Evolutionary conservation across 441 rosid species (phyloP), one percentile per base, ranked within the genome.

Genomic region (Kokia cookei): DNA sequence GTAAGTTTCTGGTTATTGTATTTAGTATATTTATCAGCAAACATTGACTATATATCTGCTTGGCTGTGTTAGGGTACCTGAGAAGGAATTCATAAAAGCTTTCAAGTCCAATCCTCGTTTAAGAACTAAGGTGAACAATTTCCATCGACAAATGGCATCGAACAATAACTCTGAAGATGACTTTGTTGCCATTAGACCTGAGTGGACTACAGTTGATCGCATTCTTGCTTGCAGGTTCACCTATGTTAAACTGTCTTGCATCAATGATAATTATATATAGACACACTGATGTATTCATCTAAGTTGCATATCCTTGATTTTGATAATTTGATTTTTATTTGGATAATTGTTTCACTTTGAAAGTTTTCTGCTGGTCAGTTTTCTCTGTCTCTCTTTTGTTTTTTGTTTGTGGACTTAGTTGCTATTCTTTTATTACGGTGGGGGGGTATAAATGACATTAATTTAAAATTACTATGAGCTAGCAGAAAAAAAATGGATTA

Each of bases 121-220:
- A 75, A 92, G 77, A 91, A 94, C 93, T 77, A 94, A 91, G 83
- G 86, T 96, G 65, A 96, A 93, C 91, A 93, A 92, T 80, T 96
- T 96, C 80, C 88, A 92, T 77, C 90, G 93, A 71, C 98, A 88
- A 81, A 86, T 82, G 90, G 84, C 77, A 62, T 90, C 90, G 63
- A 81, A 73, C 80, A 89, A 85, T 82, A 88, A 82, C 78, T 74
- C 89, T 19, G 98, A 91, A 67, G 99, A 94, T 75, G 98, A 96
- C 48, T 86, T 85, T 77, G 92, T 92, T 65, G 90, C 99, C 69
- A 96, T 94, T 76, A 86, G 99, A 70, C 90, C 98, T 43, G 99
- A 96, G 81, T 96, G 99, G 99, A 96, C 98, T 24, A 94, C 96
- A 32, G 97, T 96, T 86, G 99, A 96, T 81, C 93, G 99, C 69